Evolutionary conservation across 1,139 yeast genomes (phyloP).

Genomic region (Debaryomyces robertsiae): DNA sequence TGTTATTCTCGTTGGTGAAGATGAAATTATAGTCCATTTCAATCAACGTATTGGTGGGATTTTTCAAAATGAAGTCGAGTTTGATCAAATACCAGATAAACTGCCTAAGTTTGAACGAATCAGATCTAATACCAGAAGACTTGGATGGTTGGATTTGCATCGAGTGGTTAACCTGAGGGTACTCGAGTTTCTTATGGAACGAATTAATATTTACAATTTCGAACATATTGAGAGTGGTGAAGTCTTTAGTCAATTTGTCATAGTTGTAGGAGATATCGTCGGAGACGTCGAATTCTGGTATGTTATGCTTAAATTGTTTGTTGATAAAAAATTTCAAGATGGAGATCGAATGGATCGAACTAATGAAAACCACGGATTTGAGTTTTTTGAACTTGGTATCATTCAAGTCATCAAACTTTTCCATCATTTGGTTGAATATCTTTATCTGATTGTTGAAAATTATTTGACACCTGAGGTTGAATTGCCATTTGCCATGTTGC

Average conservation of each 20-base stretch:
- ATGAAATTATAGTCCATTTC: constrained; percentile 19
- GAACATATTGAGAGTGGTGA: constrained; percentile 24
- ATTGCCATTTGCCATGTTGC: constrained; percentile 11
- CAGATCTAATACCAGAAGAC: constrained; percentile 19
- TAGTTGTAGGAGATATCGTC: constrained; percentile 22
- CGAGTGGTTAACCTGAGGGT: constrained; percentile 20
- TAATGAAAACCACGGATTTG: constrained; percentile 26
- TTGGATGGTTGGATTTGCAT: constrained; percentile 8
- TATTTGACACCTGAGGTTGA: constrained; percentile 17
- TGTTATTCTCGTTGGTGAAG: constrained; percentile 13
- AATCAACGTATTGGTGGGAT: constrained; percentile 22
- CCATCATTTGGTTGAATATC: constrained; percentile 31
- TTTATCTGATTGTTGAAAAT: constrained; percentile 36
- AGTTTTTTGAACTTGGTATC: constrained; percentile 15
- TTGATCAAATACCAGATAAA: constrained; percentile 37
- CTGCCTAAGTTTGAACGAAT: constrained; percentile 33
- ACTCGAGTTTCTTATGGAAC: constrained; percentile 28
- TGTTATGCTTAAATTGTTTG: constrained; percentile 16
- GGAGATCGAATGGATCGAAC: constrained; percentile 34
- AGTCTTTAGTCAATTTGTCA: constrained; percentile 10
- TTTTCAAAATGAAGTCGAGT: constrained; percentile 24
- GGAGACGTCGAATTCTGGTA: constrained; percentile 4
- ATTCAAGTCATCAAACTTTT: constrained; percentile 20
- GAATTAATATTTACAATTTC: constrained; percentile 31
- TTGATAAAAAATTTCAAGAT: constrained; percentile 34